Evolutionary conservation across 495 filamentous ascomycete genomes (phyloP).

Genomic region (Aspergillus ostianus): DNA sequence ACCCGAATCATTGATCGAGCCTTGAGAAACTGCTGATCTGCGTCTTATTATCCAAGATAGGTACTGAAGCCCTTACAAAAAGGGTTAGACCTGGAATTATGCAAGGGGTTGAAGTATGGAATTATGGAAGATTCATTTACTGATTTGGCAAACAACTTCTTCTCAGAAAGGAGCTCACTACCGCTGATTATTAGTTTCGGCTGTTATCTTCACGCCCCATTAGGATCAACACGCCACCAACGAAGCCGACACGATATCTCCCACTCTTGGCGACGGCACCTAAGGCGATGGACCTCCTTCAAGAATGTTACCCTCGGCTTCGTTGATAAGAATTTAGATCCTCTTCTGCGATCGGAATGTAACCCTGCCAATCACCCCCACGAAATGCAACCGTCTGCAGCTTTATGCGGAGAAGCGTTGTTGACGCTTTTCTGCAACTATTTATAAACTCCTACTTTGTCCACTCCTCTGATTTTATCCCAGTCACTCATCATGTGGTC

Average conservation of each 20-base stretch:
- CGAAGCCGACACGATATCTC: background rate
- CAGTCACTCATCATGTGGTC: constrained; percentile 2
- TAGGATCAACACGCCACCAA: background rate
- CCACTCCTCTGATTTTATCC: too few relatives aligned
- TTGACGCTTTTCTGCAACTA: background rate
- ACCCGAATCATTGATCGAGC: too few relatives aligned
- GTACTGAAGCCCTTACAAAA: too few relatives aligned
- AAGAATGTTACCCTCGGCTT: constrained; percentile 1
- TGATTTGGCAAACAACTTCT: too few relatives aligned
- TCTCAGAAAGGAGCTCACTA: too few relatives aligned
- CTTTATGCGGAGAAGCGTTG: background rate
- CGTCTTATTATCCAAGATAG: too few relatives aligned
- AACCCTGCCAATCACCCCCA: constrained; percentile 2
- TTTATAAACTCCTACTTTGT: background rate
- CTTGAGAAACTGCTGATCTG: too few relatives aligned
- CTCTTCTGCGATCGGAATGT: constrained; percentile 2
- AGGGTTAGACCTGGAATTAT: too few relatives aligned
- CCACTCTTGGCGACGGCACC: background rate
- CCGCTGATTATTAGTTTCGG: too few relatives aligned
- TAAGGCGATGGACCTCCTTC: background rate
- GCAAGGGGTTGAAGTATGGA: too few relatives aligned
- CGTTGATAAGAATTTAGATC: background rate
- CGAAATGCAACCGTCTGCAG: constrained; percentile 7
- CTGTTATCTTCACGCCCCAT: background rate
- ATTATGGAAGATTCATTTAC: too few relatives aligned